Evolutionary conservation across 2,329 filamentous ascomycete genomes (phyloP).

Genomic region (Cyphellophora attinorum): DNA sequence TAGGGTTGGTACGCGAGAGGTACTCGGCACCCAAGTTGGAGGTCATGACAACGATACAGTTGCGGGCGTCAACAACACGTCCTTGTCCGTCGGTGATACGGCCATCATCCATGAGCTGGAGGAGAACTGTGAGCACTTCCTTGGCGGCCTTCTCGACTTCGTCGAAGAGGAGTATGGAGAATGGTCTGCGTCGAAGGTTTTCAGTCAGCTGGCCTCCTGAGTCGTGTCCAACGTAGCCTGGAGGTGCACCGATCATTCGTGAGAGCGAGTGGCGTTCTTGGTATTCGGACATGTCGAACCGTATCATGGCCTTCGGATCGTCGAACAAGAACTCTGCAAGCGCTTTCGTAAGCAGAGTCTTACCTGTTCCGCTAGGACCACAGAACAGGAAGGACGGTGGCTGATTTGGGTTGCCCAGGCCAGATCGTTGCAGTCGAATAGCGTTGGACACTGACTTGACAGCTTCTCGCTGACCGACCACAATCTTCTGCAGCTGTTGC

Average conservation of each 20-base stretch:
- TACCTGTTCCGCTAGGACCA: constrained; percentile 94
- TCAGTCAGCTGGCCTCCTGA: constrained; percentile 93
- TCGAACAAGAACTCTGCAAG: constrained; percentile 97
- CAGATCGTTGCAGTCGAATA: constrained; percentile 88
- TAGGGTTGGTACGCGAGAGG: constrained; percentile 66
- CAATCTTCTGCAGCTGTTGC: constrained; percentile 68
- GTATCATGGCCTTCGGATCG: constrained; percentile 93
- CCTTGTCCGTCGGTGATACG: constrained; percentile 98
- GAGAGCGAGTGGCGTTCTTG: constrained; percentile 93
- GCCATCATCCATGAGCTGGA: constrained; percentile 99
- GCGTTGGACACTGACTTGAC: constrained; percentile 90
- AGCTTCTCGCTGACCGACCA: constrained; percentile 90
- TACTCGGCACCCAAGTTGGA: constrained; percentile 94
- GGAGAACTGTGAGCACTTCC: constrained; percentile 87
- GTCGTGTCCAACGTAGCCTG: constrained; percentile 94
- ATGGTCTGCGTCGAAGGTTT: constrained; percentile 83
- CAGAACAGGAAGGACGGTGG: constrained; percentile 98
- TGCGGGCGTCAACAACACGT: constrained; percentile 85
- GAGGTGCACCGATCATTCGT: constrained; percentile 94
- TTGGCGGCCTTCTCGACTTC: constrained; percentile 99
- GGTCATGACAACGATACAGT: constrained; percentile 99
- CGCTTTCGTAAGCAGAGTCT: constrained; percentile 93
- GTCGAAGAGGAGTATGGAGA: constrained; percentile 95
- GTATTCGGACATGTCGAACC: constrained; percentile 99
- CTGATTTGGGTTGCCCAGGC: constrained; percentile 89